Percentiles rank a stretch among this genome's conserved stretches.
Conservation (phyloP, 139 green algal species). For the Coccomyxa sp. region DNA sequence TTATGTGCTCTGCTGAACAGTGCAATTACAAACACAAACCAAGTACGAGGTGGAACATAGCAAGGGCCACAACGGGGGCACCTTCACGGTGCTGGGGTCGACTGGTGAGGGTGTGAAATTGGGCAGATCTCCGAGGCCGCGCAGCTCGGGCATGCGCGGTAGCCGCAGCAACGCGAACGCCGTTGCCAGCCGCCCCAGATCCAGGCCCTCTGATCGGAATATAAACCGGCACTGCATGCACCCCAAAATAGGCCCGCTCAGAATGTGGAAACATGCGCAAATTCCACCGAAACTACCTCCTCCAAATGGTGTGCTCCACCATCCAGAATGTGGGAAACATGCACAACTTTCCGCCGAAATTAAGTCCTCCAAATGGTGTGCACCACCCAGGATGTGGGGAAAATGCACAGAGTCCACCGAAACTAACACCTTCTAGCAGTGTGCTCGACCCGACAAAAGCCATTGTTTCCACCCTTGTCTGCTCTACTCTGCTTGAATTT, state of each 20-base stretch:
- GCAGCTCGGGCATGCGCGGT: conserved; percentile 89
- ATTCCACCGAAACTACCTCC: background rate
- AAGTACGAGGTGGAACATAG: background rate
- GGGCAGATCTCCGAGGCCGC: conserved; percentile 33
- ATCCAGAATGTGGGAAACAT: background rate
- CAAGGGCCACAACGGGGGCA: background rate
- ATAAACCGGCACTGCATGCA: conserved; percentile 77
- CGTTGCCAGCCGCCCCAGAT: conserved; percentile 70
- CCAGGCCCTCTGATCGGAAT: conserved; percentile 82
- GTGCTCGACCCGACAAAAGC: too few species aligned
- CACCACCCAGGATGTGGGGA: too few species aligned
- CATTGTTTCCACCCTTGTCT: too few species aligned
- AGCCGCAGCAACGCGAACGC: conserved; percentile 81
- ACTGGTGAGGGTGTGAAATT: conserved; percentile 51
- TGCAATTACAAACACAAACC: background rate
- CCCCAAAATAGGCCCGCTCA: background rate
- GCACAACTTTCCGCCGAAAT: background rate
- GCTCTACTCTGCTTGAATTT: too few species aligned
- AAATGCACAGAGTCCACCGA: background rate
- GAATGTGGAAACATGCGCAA: background rate
- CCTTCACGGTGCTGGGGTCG: conserved; percentile 56
- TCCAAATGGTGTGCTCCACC: too few species aligned
- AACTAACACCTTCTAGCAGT: too few species aligned
- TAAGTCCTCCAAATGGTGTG: too few species aligned
- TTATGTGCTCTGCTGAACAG: background rate